Percentiles rank a stretch among this genome's conserved stretches.
Evolutionary conservation across 768 basidiomycete genomes (phyloP).

Genomic region (Jaapia argillacea): DNA sequence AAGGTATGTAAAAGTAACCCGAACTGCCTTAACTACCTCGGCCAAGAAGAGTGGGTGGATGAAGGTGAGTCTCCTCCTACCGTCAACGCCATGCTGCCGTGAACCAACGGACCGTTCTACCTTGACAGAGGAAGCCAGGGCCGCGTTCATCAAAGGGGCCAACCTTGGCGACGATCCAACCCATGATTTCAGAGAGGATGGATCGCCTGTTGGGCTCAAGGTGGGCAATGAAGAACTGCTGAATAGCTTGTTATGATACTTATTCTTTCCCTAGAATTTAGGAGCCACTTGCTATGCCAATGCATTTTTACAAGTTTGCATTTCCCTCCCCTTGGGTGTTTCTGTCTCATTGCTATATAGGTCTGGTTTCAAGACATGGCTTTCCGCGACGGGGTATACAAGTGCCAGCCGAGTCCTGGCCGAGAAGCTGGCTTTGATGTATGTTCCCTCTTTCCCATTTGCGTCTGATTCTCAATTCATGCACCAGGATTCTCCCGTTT

Average conservation of each 20-base stretch:
- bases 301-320: conserved; percentile 77
- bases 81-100: conserved; percentile 3
- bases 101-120: too few species aligned
- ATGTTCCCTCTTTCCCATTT: conserved; percentile 3
- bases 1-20: conserved; percentile 68
- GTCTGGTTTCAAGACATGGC: conserved; percentile 86
- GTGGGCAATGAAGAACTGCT: too few species aligned
- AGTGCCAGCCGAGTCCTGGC: conserved; percentile 52
- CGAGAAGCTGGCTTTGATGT: conserved; percentile 34
- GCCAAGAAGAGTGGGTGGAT: conserved; percentile 74
- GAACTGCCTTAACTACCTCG: conserved; percentile 81
- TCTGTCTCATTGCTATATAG: conserved; percentile 26
- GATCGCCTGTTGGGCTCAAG: conserved; percentile 68
- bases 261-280: conserved; percentile 52
- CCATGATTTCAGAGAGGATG: conserved; percentile 34
- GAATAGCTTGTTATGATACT: conserved; percentile 7
- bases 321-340: background rate
- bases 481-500: conserved; percentile 63
- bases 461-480: background rate
- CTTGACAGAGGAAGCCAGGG: conserved; percentile 42
- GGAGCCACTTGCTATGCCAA: conserved; percentile 98
- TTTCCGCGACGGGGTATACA: conserved; percentile 79
- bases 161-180: conserved; percentile 49
- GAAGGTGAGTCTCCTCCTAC: conserved; percentile 36
- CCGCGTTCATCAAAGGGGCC: conserved; percentile 39